Evolutionary conservation across 495 filamentous ascomycete genomes (phyloP).

Genomic region (Hyaloscypha finlandica): DNA sequence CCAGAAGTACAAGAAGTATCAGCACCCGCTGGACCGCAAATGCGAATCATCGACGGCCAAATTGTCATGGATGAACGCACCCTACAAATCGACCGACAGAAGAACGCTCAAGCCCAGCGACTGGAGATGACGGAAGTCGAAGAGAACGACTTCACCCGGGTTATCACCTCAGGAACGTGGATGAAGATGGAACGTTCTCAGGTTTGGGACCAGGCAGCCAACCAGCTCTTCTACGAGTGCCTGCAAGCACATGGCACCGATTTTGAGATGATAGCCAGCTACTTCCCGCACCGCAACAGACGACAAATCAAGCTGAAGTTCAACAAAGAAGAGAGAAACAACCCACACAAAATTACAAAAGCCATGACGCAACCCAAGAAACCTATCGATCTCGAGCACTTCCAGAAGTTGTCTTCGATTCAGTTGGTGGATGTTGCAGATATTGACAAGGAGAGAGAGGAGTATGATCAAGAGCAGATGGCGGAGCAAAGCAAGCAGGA

Average conservation of each 20-base stretch:
- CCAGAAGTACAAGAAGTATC: constrained; percentile 17
- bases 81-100: constrained; percentile 77
- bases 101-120: constrained; percentile 57
- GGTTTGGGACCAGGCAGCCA: constrained; percentile 75
- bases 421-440: constrained; percentile 56
- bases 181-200: constrained; percentile 70
- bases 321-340: constrained; percentile 83
- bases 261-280: constrained; percentile 80
- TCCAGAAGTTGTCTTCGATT: constrained; percentile 60
- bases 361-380: constrained; percentile 60
- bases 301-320: constrained; percentile 90
- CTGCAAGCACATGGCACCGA: constrained; percentile 90
- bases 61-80: constrained; percentile 80
- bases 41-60: constrained; percentile 79
- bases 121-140: constrained; percentile 66
- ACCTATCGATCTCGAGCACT: constrained; percentile 65
- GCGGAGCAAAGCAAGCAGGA: constrained; percentile 50
- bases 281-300: constrained; percentile 76
- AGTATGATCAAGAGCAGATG: constrained; percentile 65
- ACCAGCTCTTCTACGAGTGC: constrained; percentile 82
- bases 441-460: constrained; percentile 71
- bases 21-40: constrained; percentile 42
- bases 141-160: constrained; percentile 81
- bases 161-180: constrained; percentile 73
- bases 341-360: constrained; percentile 66